phyloP scores from a whole-genome alignment of 371 early-diverging fungal species.

The Lichtheimia ornata region DNA sequence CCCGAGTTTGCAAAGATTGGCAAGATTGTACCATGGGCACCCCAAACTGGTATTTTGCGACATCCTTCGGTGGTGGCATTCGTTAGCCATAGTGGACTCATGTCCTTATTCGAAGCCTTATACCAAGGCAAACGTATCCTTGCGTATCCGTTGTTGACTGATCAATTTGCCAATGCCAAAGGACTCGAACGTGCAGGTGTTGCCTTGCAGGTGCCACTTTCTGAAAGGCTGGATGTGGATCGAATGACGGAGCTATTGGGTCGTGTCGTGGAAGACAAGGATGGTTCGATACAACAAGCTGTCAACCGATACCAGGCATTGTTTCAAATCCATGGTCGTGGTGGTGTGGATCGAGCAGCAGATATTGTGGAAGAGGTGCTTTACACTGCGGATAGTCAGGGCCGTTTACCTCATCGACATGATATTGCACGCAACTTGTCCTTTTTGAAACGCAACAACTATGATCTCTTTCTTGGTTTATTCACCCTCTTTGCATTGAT shows the following conservation, averaged over 20 bases:
- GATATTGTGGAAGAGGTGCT: conserved; percentile 28
- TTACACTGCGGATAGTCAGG: conserved; percentile 13
- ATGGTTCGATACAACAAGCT: conserved; percentile 2
- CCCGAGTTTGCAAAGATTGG: neutral
- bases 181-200: neutral
- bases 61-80: neutral
- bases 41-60: conserved; percentile 33
- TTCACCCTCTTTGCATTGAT: no score
- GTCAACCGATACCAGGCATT: conserved; percentile 17
- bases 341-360: conserved; percentile 20
- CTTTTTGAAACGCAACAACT: conserved; percentile 26
- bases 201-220: no score
- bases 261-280: neutral
- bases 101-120: neutral
- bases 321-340: conserved; percentile 20
- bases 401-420: conserved; percentile 12
- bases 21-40: conserved; percentile 26
- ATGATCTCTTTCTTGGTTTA: conserved; percentile 20
- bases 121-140: neutral
- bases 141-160: neutral
- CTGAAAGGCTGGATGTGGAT: neutral
- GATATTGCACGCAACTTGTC: conserved; percentile 25
- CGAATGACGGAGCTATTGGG: neutral
- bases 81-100: neutral
- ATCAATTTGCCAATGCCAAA: neutral